phyloP scores from a whole-genome alignment of 192 early-diverging fungal species.

The Piromyces finnis region DNA sequence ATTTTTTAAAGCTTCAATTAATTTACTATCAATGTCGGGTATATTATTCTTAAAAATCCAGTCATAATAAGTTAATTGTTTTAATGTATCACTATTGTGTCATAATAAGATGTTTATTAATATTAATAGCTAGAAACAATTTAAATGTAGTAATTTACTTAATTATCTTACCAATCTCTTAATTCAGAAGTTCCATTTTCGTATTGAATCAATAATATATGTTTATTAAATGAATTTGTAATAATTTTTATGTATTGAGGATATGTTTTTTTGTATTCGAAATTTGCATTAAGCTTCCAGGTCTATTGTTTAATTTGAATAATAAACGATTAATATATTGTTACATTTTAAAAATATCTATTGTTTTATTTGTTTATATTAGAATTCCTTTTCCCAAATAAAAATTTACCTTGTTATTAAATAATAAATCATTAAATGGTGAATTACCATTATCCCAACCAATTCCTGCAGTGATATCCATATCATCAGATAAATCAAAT shows the following conservation, averaged over 20 bases:
- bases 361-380: no score
- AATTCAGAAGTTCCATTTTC: background rate
- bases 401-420: background rate
- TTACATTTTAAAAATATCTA: no score
- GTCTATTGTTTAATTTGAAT: background rate
- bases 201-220: background rate
- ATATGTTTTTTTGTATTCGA: background rate
- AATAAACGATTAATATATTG: no score
- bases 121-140: no score
- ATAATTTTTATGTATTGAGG: background rate
- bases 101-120: background rate
- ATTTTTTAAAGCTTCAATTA: background rate
- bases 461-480: background rate
- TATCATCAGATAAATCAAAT: background rate
- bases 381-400: no score
- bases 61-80: background rate
- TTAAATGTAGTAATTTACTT: no score
- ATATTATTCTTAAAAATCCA: background rate
- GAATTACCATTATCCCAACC: background rate
- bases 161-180: background rate
- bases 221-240: background rate
- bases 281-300: background rate
- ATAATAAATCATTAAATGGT: background rate
- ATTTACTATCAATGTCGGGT: background rate
- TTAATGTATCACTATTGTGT: background rate